These are phyloP conservation scores for Nepenthes gracilis DNA, from an alignment of 148 eudicot genomes.

Conservation along the genomic window DNA sequence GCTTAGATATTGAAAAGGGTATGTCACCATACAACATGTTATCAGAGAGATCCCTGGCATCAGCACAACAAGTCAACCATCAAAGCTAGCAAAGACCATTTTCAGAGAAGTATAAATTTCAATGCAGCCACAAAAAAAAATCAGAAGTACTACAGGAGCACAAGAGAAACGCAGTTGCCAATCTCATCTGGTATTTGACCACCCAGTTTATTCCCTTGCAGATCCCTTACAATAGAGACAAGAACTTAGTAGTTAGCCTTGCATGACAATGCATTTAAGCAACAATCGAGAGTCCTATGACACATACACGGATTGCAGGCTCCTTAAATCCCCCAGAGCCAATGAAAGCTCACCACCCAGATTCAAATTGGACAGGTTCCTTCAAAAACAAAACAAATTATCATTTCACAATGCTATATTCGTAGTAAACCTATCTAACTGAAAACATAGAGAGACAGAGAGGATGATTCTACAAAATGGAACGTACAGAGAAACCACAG, in stretches of 20 bases:
- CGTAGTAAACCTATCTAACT: not conserved
- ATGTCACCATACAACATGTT: slow-evolving; percentile 53
- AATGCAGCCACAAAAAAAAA: not conserved
- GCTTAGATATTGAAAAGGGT: slow-evolving; percentile 65
- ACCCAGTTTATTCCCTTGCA: slow-evolving; percentile 54
- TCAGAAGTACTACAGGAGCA: slow-evolving; percentile 21
- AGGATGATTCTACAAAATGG: not conserved
- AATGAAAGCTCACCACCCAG: slow-evolving; percentile 66
- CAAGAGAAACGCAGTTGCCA: slow-evolving; percentile 41
- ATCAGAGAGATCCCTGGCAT: slow-evolving; percentile 50
- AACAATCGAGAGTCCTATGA: not conserved
- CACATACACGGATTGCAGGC: slow-evolving; percentile 38
- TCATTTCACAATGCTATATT: not conserved
- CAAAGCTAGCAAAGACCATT: not conserved
- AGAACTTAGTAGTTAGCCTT: not conserved
- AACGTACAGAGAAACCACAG: slow-evolving; percentile 52
- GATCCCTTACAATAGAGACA: slow-evolving; percentile 27
- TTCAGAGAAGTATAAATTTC: not conserved
- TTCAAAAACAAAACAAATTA: slow-evolving; percentile 1
- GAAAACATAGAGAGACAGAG: not conserved
- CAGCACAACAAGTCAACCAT: not conserved
- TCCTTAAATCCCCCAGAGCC: slow-evolving; percentile 46
- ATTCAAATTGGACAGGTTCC: slow-evolving; percentile 54
- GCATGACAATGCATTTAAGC: not conserved
- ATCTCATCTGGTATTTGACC: slow-evolving; percentile 76